phyloP scores from a whole-genome alignment of 2,329 filamentous ascomycete species.

The Aspergillus sp. region DNA sequence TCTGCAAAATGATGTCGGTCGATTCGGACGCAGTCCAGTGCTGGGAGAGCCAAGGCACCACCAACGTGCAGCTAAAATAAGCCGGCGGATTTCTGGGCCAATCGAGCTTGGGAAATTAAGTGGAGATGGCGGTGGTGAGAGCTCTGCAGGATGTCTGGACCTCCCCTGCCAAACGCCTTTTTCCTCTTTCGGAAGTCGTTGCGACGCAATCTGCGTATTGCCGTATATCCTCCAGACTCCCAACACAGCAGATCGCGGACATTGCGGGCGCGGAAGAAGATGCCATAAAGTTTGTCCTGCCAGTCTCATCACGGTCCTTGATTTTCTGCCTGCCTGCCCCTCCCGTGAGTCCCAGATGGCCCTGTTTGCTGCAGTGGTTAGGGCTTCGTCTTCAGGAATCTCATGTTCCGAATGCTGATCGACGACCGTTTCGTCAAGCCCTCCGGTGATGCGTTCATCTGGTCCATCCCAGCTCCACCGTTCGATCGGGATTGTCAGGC shows the following conservation, averaged over 20 bases:
- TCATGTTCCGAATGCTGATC: neutral
- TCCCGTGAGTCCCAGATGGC: too few species aligned
- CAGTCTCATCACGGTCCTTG: too few species aligned
- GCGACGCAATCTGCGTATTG: neutral
- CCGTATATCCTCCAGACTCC: neutral
- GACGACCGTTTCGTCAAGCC: neutral
- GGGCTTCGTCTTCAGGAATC: neutral
- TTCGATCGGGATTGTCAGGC: neutral
- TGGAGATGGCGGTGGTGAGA: neutral
- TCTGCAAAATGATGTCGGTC: neutral
- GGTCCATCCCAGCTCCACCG: neutral
- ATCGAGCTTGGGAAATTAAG: neutral
- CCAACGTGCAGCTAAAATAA: neutral
- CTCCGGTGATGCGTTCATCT: neutral
- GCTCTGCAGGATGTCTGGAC: neutral
- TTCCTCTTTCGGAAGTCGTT: conserved; percentile 2
- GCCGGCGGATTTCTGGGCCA: neutral
- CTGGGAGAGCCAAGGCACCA: neutral
- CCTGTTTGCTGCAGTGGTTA: neutral
- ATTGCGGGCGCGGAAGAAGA: too few species aligned
- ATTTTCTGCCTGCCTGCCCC: too few species aligned
- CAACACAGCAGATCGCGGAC: neutral
- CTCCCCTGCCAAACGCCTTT: neutral
- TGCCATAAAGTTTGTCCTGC: too few species aligned
- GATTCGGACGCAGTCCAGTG: neutral